Evolutionary conservation across 257 asterid genomes (phyloP), one percentile per base, ranked within the genome.

Genomic region (Knoxia roxburghii): DNA sequence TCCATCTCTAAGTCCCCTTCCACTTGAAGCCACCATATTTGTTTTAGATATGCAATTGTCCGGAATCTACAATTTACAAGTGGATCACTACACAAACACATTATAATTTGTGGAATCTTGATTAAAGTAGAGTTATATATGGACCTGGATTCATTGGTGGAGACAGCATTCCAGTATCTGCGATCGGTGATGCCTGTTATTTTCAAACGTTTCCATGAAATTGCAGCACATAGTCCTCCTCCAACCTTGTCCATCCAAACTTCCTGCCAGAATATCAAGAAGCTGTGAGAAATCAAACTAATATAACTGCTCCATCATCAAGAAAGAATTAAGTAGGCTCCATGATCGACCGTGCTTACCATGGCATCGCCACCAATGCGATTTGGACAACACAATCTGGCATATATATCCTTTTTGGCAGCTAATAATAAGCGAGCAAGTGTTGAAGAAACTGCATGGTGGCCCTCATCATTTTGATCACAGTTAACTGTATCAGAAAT

Each of bases 1-100:
- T 85, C 91, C 35, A 85, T 71, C 9, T 83, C 87, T 11, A 85
- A 43, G 59, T 59, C 58, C 50, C 91, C 89, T 65, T 77, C 84
- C 9, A 75, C 83, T 79, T 85, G 82, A 21, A 85, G 76, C 89
- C 91, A 85, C 91, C 91, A 85, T 75, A 73, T 81, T 77, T 85
- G 82, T 45, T 77, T 77, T 30, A 85, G 87, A 80, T 79, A 83
- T 67, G 85, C 86, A 13, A 79, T 58, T 32, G 79, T 67, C 33
- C 65, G 61, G 68, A 83, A 83, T 71, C 89, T 83, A 77, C 15
- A 48, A 3, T 41, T n/a, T n/a, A n/a, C n/a, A n/a, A n/a, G n/a
- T n/a, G n/a, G n/a, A n/a, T n/a, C n/a, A n/a, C n/a, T n/a, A n/a
- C n/a, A n/a, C n/a, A n/a, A n/a, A n/a, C n/a, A n/a, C n/a, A n/a